Conservation (phyloP, 2,329 filamentous ascomycete genomes). For the Ophiocordyceps camponoti-saundersi region DNA sequence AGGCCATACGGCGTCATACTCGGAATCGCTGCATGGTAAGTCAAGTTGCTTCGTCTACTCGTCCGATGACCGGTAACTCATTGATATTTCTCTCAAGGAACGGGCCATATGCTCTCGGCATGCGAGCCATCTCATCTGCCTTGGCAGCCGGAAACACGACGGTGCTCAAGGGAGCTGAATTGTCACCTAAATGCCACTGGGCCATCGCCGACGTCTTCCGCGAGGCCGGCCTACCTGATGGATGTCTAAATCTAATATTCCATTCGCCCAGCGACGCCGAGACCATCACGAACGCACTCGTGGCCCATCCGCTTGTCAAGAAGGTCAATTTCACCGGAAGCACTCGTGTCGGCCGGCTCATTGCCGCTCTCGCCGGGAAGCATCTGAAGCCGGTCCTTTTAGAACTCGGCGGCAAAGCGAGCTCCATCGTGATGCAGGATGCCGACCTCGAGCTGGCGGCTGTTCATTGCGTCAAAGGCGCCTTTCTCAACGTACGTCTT, state of each 20-base stretch:
- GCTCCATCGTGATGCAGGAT: constrained; percentile 63
- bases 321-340: constrained; percentile 83
- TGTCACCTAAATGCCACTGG: constrained; percentile 46
- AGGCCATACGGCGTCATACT: constrained; percentile 69
- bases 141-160: constrained; percentile 65
- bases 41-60: neutral
- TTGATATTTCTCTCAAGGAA: constrained; percentile 25
- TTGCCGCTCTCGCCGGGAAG: constrained; percentile 52
- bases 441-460: constrained; percentile 61
- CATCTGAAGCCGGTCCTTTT: constrained; percentile 64
- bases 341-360: constrained; percentile 55
- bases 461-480: constrained; percentile 46
- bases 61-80: neutral
- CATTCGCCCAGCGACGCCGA: constrained; percentile 48
- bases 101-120: constrained; percentile 35
- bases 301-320: constrained; percentile 48
- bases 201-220: constrained; percentile 46
- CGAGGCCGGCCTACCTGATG: constrained; percentile 60
- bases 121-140: constrained; percentile 40
- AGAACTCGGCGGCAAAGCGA: constrained; percentile 71
- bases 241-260: constrained; percentile 58
- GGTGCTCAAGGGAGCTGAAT: constrained; percentile 56
- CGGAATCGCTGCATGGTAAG: constrained; percentile 66
- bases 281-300: constrained; percentile 47
- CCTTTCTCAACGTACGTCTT: constrained; percentile 43